A percentile compares a stretch with the other conserved stretches of the same genome.
These are phyloP conservation scores for Paulownia fortunei DNA, from an alignment of 257 asterid species.

Conservation along the genomic window DNA sequence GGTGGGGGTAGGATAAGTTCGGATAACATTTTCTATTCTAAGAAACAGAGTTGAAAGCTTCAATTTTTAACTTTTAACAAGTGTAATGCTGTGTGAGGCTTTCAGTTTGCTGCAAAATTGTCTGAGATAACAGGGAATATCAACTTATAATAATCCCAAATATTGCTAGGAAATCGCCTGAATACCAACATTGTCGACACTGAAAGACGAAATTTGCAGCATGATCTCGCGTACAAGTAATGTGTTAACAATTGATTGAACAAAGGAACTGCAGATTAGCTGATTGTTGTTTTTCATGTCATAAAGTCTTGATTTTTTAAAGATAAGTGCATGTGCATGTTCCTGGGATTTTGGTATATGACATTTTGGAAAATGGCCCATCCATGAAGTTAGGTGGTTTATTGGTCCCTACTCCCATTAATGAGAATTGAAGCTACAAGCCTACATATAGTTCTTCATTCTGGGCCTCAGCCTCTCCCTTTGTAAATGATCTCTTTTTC, in stretches of 20 bases:
- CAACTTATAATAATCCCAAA: not conserved
- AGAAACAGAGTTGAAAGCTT: not conserved
- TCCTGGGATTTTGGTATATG: conserved; percentile 38
- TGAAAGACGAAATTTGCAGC: not conserved
- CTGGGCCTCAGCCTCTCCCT: conserved; percentile 18
- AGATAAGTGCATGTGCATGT: conserved; percentile 37
- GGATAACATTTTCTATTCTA: not conserved
- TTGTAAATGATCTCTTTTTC: conserved; percentile 16
- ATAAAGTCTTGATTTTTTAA: conserved; percentile 8
- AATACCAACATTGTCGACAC: not conserved
- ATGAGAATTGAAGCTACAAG: conserved; percentile 23
- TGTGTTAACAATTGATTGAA: not conserved
- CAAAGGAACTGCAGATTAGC: conserved; percentile 2
- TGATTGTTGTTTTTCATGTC: conserved; percentile 15
- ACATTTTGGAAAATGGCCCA: conserved; percentile 35
- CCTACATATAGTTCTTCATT: conserved; percentile 3
- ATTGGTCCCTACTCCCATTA: conserved; percentile 37
- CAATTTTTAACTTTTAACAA: not conserved
- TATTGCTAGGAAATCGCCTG: not conserved
- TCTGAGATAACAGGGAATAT: not conserved
- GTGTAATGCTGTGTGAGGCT: not conserved
- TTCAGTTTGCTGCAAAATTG: not conserved
- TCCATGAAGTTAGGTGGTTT: conserved; percentile 30
- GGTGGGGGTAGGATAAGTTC: not conserved
- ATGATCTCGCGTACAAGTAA: not conserved